Conservation (phyloP, 106 monocot species). For the Dendrobium chrysotoxum region DNA sequence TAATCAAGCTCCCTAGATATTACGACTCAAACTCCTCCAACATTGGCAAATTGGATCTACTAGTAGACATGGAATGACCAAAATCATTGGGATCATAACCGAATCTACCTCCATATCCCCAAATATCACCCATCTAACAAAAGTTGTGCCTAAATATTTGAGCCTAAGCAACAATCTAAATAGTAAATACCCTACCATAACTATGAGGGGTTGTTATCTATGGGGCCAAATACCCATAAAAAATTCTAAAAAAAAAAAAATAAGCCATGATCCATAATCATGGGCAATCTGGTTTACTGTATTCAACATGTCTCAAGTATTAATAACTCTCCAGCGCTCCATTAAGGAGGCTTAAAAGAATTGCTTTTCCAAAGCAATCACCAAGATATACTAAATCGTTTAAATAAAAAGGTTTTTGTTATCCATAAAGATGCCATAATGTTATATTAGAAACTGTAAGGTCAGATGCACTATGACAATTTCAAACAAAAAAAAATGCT, state of each 20-base stretch:
- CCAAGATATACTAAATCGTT: background rate
- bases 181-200: background rate
- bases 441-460: background rate
- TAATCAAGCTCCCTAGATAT: background rate
- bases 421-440: background rate
- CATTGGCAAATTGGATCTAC: background rate
- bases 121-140: background rate
- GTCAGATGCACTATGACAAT: background rate
- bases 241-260: background rate
- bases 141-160: background rate
- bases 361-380: background rate
- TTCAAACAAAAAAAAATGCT: conserved; percentile 8
- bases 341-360: background rate
- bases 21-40: background rate
- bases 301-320: background rate
- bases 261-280: background rate
- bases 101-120: background rate
- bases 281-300: no score
- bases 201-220: background rate
- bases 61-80: background rate
- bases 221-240: background rate
- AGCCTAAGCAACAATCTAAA: background rate
- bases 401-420: background rate
- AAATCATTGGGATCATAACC: background rate
- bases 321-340: background rate